Evolutionary conservation across 1,284 basidiomycete genomes (phyloP).

Genomic region (Naganishia sp.): DNA sequence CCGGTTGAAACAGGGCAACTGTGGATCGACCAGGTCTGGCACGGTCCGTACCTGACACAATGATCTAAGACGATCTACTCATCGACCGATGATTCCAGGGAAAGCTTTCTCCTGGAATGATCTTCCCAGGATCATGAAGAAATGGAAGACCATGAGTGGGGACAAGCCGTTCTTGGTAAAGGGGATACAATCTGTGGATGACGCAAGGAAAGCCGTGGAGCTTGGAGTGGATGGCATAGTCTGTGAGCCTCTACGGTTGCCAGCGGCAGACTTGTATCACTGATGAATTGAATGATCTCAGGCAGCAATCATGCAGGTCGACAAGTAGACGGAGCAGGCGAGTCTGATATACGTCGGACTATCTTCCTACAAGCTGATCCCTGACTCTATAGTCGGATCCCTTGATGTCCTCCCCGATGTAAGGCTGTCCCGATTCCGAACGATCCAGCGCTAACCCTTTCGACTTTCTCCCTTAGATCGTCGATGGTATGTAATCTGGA

Average conservation of each 20-base stretch:
- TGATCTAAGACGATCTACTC: not conserved
- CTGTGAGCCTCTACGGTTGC: conserved; percentile 39
- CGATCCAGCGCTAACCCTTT: not conserved
- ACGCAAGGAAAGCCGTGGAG: conserved; percentile 68
- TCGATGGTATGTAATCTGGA: conserved; percentile 57
- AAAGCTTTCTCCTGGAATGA: conserved; percentile 20
- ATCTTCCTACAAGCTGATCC: not conserved
- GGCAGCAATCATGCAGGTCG: conserved; percentile 79
- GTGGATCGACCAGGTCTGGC: conserved; percentile 41
- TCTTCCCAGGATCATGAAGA: conserved; percentile 49
- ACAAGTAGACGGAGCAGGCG: conserved; percentile 70
- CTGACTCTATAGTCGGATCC: conserved; percentile 58
- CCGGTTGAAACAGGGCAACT: conserved; percentile 37
- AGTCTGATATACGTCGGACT: not conserved
- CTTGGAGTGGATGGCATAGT: conserved; percentile 70
- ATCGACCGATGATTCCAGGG: not conserved
- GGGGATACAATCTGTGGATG: conserved; percentile 66
- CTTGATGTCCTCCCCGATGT: conserved; percentile 64
- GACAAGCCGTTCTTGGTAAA: conserved; percentile 64
- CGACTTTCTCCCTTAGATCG: conserved; percentile 44
- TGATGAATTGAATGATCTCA: not conserved
- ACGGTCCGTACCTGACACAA: conserved; percentile 20
- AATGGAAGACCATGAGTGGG: conserved; percentile 62
- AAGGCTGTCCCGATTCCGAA: not conserved
- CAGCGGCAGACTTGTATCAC: not conserved